Conservation (phyloP, 2,329 filamentous ascomycete genomes). For the Aspergillus felis region DNA sequence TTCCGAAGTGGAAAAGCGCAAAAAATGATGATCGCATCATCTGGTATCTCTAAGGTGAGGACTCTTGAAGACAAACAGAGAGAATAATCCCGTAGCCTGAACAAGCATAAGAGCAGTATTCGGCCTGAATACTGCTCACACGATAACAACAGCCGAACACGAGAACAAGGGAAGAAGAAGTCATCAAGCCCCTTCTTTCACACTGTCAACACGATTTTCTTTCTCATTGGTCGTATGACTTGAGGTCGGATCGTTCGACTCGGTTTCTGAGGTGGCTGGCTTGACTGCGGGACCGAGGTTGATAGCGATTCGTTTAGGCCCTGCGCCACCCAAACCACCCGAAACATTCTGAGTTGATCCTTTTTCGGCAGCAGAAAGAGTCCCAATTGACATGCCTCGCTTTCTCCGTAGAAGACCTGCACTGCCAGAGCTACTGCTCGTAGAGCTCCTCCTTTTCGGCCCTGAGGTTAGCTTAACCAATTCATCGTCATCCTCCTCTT, state of each 20-base stretch:
- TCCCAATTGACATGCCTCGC: slow-evolving; percentile 28
- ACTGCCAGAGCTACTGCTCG: slow-evolving; percentile 30
- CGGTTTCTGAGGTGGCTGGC: slow-evolving; percentile 15
- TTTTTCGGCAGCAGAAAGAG: slow-evolving; percentile 24
- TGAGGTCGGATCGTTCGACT: slow-evolving; percentile 10
- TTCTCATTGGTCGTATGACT: slow-evolving; percentile 25
- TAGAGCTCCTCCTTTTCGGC: slow-evolving; percentile 45
- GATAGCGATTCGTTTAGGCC: slow-evolving; percentile 40
- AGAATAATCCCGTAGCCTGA: slow-evolving; percentile 11
- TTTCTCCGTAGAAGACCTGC: slow-evolving; percentile 31
- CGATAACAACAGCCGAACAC: slow-evolving; percentile 4
- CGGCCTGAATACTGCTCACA: neutral
- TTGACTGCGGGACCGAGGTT: slow-evolving; percentile 31
- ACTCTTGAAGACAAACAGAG: slow-evolving; percentile 14
- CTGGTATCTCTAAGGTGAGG: slow-evolving; percentile 23
- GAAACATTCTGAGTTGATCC: slow-evolving; percentile 13
- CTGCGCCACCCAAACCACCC: slow-evolving; percentile 14
- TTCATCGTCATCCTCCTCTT: slow-evolving; percentile 88
- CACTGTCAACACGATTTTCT: slow-evolving; percentile 27
- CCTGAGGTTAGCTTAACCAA: slow-evolving; percentile 70
- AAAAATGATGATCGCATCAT: slow-evolving; percentile 16
- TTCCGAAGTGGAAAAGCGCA: slow-evolving; percentile 3
- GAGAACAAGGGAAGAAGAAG: slow-evolving; percentile 1
- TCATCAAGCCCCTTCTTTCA: slow-evolving; percentile 15
- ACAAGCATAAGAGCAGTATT: neutral